Evolutionary conservation across 2,329 filamentous ascomycete genomes (phyloP).

Genomic region (Fusarium cyanostomum): DNA sequence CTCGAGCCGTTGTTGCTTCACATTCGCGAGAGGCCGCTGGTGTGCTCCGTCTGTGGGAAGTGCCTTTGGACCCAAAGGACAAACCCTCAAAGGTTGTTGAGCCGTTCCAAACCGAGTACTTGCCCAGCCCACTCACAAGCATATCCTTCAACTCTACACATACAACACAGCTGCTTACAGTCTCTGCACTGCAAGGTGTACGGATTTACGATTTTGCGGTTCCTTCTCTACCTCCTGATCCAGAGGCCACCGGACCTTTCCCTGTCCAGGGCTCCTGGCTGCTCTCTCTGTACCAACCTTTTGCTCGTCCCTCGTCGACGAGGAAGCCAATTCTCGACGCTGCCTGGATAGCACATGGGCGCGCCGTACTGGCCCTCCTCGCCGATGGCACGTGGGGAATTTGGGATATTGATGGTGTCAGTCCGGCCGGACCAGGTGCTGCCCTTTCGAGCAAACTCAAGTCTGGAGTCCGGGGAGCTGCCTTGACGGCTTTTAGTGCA

Average conservation of each 20-base stretch:
- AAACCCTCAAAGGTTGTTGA: constrained; percentile 46
- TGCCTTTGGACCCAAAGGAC: constrained; percentile 57
- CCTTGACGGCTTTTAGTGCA: constrained; percentile 65
- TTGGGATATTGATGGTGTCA: constrained; percentile 71
- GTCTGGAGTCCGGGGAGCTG: constrained; percentile 64
- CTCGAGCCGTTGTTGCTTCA: constrained; percentile 66
- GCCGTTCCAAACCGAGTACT: constrained; percentile 69
- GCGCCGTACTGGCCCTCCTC: constrained; percentile 66
- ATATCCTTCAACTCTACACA: constrained; percentile 70
- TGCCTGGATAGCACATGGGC: constrained; percentile 68
- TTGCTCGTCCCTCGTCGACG: constrained; percentile 57
- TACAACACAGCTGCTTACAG: constrained; percentile 65
- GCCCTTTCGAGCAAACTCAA: constrained; percentile 60
- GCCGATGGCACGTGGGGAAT: constrained; percentile 74
- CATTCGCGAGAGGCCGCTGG: constrained; percentile 69
- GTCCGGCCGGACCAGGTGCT: constrained; percentile 54
- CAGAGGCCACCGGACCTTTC: constrained; percentile 60
- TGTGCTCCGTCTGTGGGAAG: constrained; percentile 66
- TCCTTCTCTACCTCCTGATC: constrained; percentile 62
- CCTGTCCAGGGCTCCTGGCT: constrained; percentile 71
- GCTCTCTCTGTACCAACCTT: constrained; percentile 68
- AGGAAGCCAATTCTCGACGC: constrained; percentile 71
- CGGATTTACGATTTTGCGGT: constrained; percentile 70
- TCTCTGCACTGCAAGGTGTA: constrained; percentile 64
- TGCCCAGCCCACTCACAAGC: constrained; percentile 62